These are phyloP conservation scores for Chaetothyriales sp. DNA, from an alignment of 2,329 filamentous ascomycete genomes.

Conservation along the genomic window DNA sequence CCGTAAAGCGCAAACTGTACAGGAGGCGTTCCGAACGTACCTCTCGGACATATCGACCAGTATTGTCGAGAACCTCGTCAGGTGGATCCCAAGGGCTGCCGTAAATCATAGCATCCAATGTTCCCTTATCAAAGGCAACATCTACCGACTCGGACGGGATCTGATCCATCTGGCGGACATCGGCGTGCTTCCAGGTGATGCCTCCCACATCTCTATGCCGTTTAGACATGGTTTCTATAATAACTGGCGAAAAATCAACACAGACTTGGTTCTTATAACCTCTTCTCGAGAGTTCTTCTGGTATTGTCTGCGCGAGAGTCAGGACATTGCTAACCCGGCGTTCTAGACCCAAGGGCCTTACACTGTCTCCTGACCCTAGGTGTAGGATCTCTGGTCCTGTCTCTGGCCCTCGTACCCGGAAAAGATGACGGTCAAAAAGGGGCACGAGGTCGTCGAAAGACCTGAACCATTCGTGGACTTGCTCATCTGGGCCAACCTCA, in stretches of 20 bases:
- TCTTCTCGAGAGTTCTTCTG: slow-evolving; percentile 32
- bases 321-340: background rate
- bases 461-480: slow-evolving; percentile 15
- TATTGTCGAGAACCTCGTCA: slow-evolving; percentile 36
- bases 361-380: slow-evolving; percentile 6
- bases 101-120: slow-evolving; percentile 43
- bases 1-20: background rate
- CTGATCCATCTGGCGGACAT: slow-evolving; percentile 38
- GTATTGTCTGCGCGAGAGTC: slow-evolving; percentile 33
- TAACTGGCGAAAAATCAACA: slow-evolving; percentile 43
- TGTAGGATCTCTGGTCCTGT: slow-evolving; percentile 9
- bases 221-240: slow-evolving; percentile 40
- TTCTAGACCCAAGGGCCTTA: slow-evolving; percentile 1
- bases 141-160: slow-evolving; percentile 34
- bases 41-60: slow-evolving; percentile 37
- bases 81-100: slow-evolving; percentile 42
- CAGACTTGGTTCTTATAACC: slow-evolving; percentile 43
- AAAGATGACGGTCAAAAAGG: slow-evolving; percentile 11
- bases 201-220: slow-evolving; percentile 27
- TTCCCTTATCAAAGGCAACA: slow-evolving; percentile 46
- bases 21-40: slow-evolving; percentile 20
- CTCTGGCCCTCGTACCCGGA: slow-evolving; percentile 7
- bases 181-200: slow-evolving; percentile 39
- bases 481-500: slow-evolving; percentile 9
- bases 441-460: slow-evolving; percentile 11